Base-by-base conservation (phyloP, 106 monocot species). In the Apostasia ramifera region DNA sequence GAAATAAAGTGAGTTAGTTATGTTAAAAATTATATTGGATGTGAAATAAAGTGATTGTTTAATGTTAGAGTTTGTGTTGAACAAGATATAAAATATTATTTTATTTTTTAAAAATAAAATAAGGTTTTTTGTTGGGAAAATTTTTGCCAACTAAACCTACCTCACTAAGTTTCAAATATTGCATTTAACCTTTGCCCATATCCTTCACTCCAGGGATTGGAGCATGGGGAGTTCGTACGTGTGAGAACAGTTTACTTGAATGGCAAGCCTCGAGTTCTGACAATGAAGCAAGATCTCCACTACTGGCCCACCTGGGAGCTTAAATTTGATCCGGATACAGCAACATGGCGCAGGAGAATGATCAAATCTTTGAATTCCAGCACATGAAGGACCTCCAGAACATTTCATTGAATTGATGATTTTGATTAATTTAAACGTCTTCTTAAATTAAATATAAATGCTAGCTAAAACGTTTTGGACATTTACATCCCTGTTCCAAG, bases 251-350 rank as follows among this genome's bases (percentile, higher is more conserved):
- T 95, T 5, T 82, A 89, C 73, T 73, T 95, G 52, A 95, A 95
- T 69, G 95, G 88, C 52, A 95, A 95, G 60, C 95, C 91, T 43
- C 88, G 83, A 3, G 95, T 95, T 8, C 43, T 95, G 39, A 89
- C 88, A 38, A 67, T 95, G 73, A 95, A 91, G 71, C 95, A 95
- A 78, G 91, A 95, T 58, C 88, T 95, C 71, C 95, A 91, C 80
- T 95, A 91, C 65, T 95, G 95, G 95, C 95, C 91, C n/a, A 95
- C 95, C 1, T 91, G 91, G 95, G 88, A 95, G 61, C 71, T 95
- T 49, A 84, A 62, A 43, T 91, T 95, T 53, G 88, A 91, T 67
- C 82, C 82, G 45, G 91, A 91, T 15, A 91, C 75, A 39, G 88
- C 91, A 11, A 88, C 78, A 47, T 91, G 91, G 91, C 75, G 81